A percentile compares a stretch with the other conserved stretches of the same genome.
Evolutionary conservation across 306 rosid species (phyloP).

Genomic region (Vigna hirtella): DNA sequence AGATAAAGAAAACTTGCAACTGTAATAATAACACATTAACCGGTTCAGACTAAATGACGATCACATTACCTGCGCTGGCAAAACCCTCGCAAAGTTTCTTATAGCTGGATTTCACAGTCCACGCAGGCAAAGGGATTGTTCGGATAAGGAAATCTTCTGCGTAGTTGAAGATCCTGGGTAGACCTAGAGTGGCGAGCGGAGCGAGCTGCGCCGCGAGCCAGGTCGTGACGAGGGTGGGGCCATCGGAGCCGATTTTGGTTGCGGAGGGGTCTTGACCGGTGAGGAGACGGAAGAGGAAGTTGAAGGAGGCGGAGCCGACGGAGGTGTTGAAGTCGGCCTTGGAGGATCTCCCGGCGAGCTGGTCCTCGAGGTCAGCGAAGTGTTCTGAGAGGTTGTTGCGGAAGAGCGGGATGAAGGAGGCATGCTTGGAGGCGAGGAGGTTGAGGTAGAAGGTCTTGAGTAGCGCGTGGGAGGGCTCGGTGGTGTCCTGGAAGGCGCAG

Average conservation of each 20-base stretch:
- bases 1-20: background rate
- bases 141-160: constrained; percentile 60
- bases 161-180: constrained; percentile 52
- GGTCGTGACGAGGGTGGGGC: constrained; percentile 33
- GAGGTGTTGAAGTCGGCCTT: constrained; percentile 55
- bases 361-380: constrained; percentile 53
- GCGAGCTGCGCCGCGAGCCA: constrained; percentile 70
- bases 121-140: constrained; percentile 56
- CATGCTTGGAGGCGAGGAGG: constrained; percentile 56
- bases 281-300: constrained; percentile 57
- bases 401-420: constrained; percentile 56
- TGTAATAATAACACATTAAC: too few species aligned
- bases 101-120: constrained; percentile 55
- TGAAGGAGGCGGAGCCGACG: constrained; percentile 47
- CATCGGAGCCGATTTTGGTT: constrained; percentile 47
- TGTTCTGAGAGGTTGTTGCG: constrained; percentile 46
- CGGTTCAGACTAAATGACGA: too few species aligned
- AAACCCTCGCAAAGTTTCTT: constrained; percentile 56
- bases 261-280: constrained; percentile 49
- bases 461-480: constrained; percentile 62
- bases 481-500: constrained; percentile 70
- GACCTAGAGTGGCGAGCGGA: constrained; percentile 54
- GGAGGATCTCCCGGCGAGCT: constrained; percentile 34
- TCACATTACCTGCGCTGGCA: background rate
- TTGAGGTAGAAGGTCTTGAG: constrained; percentile 56